Evolutionary conservation across 2,329 filamentous ascomycete species (phyloP).

Genomic region (Penicillium sp.): DNA sequence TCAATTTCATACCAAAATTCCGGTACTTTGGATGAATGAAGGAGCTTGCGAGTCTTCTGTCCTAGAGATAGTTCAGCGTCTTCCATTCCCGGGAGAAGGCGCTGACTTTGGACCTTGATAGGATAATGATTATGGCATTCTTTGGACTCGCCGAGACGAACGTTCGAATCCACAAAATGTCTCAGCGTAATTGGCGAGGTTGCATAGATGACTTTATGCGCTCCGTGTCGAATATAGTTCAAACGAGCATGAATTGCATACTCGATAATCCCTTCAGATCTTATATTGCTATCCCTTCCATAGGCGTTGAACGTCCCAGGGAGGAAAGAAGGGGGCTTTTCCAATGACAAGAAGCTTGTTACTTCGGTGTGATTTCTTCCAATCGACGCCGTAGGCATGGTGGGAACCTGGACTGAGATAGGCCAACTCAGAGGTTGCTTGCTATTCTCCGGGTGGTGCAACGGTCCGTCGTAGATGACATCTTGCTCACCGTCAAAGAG

Average conservation of each 20-base stretch:
- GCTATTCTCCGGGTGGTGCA: conserved; percentile 18
- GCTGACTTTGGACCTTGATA: conserved; percentile 27
- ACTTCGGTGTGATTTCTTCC: background rate
- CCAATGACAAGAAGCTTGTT: conserved; percentile 19
- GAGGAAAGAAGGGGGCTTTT: conserved; percentile 6
- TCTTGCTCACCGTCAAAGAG: conserved; percentile 9
- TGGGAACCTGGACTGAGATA: conserved; percentile 20
- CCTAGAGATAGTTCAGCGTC: conserved; percentile 35
- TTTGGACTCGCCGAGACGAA: background rate
- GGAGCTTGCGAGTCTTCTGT: conserved; percentile 38
- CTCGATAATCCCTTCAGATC: conserved; percentile 37
- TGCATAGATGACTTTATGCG: conserved; percentile 4
- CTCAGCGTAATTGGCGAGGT: conserved; percentile 20
- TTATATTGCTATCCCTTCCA: background rate
- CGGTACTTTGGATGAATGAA: conserved; percentile 41
- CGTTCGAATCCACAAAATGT: conserved; percentile 5
- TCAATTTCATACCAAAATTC: conserved; percentile 31
- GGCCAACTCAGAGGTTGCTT: conserved; percentile 18
- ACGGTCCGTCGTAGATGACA: conserved; percentile 18
- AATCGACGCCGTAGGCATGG: background rate
- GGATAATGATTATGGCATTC: background rate
- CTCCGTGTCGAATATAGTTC: conserved; percentile 3
- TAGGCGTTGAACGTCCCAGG: conserved; percentile 18
- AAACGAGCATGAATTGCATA: conserved; percentile 41
- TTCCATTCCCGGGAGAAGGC: conserved; percentile 38